These are phyloP conservation scores for Lactarius deliciosus DNA, from an alignment of 768 basidiomycete genomes.

Conservation along the genomic window DNA sequence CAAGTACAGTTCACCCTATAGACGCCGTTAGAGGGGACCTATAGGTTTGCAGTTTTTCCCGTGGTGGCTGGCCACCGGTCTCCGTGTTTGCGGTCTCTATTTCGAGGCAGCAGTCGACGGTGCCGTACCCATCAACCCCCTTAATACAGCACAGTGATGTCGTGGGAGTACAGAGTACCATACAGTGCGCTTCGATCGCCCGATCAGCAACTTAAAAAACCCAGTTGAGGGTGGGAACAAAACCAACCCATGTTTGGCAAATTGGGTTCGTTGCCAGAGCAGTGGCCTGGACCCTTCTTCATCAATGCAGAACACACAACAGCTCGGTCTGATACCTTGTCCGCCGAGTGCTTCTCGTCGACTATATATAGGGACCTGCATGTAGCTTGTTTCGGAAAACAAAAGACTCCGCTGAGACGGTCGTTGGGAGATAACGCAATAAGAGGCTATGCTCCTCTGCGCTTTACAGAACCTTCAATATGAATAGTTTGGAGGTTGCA, in stretches of 20 bases:
- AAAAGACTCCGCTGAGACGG: neutral
- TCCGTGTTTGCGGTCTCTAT: no score
- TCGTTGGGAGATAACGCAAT: no score
- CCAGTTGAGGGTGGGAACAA: neutral
- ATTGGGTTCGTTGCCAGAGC: neutral
- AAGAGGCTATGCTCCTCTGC: neutral
- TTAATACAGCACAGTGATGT: neutral
- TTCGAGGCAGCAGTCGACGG: neutral
- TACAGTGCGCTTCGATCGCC: neutral
- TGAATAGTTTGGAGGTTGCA: neutral
- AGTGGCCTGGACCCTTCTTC: neutral
- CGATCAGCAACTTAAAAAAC: neutral
- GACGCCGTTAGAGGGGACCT: neutral
- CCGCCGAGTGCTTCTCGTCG: neutral
- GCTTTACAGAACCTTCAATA: neutral
- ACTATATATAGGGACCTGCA: neutral
- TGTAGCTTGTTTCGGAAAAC: neutral
- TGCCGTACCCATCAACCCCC: neutral
- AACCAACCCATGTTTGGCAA: neutral
- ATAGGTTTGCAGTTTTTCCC: neutral
- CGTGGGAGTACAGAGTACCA: neutral
- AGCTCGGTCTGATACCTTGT: neutral
- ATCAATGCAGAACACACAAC: neutral
- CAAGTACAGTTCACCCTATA: no score
- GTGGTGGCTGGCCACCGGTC: neutral